A percentile compares a stretch with the other conserved stretches of the same genome.
phyloP scores from a whole-genome alignment of 768 basidiomycete species.

The Lentinula detonsa region DNA sequence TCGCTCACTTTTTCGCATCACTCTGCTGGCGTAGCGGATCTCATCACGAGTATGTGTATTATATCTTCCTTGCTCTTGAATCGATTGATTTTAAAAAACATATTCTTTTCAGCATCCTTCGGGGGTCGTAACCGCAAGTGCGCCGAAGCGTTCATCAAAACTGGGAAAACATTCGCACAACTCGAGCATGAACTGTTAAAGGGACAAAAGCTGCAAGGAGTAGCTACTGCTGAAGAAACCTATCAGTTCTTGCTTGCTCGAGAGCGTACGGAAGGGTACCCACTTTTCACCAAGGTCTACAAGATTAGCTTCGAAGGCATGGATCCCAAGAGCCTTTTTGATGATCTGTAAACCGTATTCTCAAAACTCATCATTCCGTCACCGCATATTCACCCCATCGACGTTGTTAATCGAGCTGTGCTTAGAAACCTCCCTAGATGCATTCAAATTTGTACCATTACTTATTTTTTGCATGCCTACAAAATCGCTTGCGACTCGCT shows the following conservation, averaged over 20 bases:
- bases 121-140: conserved; percentile 12
- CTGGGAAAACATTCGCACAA: conserved; percentile 10
- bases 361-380: not conserved
- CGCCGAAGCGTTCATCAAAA: conserved; percentile 10
- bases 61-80: not conserved
- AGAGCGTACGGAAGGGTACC: conserved; percentile 9
- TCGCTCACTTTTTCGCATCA: conserved; percentile 12
- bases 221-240: conserved; percentile 8
- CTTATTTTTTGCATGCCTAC: not conserved
- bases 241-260: conserved; percentile 9
- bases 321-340: conserved; percentile 10
- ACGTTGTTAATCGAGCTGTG: not conserved
- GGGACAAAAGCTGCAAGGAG: conserved; percentile 11
- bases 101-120: conserved; percentile 1
- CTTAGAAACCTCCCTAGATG: not conserved
- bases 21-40: conserved; percentile 11
- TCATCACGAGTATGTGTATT: conserved; percentile 8
- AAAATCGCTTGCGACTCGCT: not conserved
- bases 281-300: conserved; percentile 11
- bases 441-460: not conserved
- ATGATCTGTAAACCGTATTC: conserved; percentile 6
- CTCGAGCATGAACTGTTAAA: conserved; percentile 11
- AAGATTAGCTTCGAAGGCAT: conserved; percentile 11
- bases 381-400: not conserved
- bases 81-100: not conserved